Evolutionary conservation across 352 stramenopile genomes (phyloP).

Genomic region (Pythium phragmitis): DNA sequence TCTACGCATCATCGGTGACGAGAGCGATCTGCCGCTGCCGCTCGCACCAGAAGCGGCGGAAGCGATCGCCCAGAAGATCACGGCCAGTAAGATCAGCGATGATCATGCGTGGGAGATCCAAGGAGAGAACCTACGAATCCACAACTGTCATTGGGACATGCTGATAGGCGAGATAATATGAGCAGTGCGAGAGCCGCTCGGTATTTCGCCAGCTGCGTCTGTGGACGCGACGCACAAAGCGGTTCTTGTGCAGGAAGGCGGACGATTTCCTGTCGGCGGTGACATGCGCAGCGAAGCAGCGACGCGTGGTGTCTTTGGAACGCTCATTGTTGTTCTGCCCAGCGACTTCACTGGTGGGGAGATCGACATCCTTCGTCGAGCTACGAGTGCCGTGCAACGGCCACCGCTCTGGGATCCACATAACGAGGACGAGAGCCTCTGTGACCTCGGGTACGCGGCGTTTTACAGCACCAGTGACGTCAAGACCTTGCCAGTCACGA

Average conservation of each 20-base stretch:
- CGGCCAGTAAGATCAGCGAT: neutral
- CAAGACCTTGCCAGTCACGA: neutral
- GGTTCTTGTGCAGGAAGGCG: neutral
- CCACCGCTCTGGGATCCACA: neutral
- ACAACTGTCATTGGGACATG: neutral
- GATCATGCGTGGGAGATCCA: neutral
- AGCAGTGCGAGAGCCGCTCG: neutral
- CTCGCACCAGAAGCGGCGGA: neutral
- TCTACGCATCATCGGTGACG: neutral
- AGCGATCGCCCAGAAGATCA: neutral
- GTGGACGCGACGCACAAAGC: neutral
- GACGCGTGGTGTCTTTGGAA: slow-evolving; percentile 4
- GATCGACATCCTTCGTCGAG: neutral
- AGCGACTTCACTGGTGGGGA: slow-evolving; percentile 1
- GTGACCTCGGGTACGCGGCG: neutral
- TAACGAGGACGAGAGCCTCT: neutral
- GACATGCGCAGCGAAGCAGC: neutral
- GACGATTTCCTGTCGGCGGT: neutral
- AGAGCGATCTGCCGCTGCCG: neutral
- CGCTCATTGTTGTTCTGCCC: neutral
- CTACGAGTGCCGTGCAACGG: neutral
- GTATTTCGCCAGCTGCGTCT: neutral
- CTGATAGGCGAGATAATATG: neutral
- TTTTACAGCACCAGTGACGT: slow-evolving; percentile 1
- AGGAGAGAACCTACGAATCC: neutral